These are phyloP conservation scores for Colletotrichum horii DNA, from an alignment of 2,329 filamentous ascomycete genomes.

Conservation along the genomic window DNA sequence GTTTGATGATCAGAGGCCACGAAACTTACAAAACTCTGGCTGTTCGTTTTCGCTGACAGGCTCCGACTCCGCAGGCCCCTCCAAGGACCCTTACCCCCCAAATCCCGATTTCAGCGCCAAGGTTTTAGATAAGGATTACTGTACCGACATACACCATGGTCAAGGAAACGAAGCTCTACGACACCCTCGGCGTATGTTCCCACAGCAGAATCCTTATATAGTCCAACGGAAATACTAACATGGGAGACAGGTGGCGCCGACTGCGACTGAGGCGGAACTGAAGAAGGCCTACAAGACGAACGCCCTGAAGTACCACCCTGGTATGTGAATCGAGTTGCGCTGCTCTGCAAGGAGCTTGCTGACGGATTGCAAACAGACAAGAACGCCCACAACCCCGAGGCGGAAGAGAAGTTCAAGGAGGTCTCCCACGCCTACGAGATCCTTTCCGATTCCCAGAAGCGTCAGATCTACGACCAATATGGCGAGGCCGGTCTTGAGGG, in stretches of 20 bases:
- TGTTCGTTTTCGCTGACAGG: not conserved
- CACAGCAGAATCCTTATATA: not conserved
- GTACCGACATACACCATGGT: slow-evolving; percentile 59
- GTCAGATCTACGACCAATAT: slow-evolving; percentile 93
- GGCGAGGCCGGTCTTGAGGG: slow-evolving; percentile 96
- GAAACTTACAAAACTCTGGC: not conserved
- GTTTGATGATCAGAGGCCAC: not conserved
- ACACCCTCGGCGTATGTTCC: slow-evolving; percentile 73
- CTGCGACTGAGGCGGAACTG: slow-evolving; percentile 82
- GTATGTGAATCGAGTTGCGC: slow-evolving; percentile 52
- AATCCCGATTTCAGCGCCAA: not conserved
- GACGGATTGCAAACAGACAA: slow-evolving; percentile 70
- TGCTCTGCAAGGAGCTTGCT: not conserved
- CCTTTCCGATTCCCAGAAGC: slow-evolving; percentile 90
- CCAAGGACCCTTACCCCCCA: not conserved
- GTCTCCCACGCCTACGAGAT: slow-evolving; percentile 95
- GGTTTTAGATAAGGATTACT: slow-evolving; percentile 7
- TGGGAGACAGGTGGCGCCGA: slow-evolving; percentile 70
- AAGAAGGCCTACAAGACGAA: slow-evolving; percentile 90
- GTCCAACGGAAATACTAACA: not conserved
- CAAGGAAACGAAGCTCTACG: slow-evolving; percentile 81
- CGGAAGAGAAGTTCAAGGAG: slow-evolving; percentile 98
- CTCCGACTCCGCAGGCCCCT: not conserved
- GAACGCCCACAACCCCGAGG: slow-evolving; percentile 91
- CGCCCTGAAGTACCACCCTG: slow-evolving; percentile 84